phyloP scores from a whole-genome alignment of 2,329 filamentous ascomycete genomes.

The Cercospora canescens region DNA sequence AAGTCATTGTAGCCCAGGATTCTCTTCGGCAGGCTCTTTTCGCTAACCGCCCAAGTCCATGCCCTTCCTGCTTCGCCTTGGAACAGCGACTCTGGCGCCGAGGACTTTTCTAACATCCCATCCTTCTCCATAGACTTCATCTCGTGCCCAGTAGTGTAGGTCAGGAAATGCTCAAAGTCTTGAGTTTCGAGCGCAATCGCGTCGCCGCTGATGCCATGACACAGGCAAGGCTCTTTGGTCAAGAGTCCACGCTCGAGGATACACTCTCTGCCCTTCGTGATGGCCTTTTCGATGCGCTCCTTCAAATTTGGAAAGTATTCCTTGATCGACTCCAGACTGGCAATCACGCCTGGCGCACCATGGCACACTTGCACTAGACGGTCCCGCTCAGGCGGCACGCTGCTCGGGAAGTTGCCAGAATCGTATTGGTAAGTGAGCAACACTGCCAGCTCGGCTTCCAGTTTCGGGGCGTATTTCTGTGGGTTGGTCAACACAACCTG shows the following conservation, averaged over 20 bases:
- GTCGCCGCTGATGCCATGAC: slow-evolving; percentile 65
- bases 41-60: slow-evolving; percentile 46
- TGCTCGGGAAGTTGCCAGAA: slow-evolving; percentile 65
- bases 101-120: slow-evolving; percentile 53
- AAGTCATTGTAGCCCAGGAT: slow-evolving; percentile 54
- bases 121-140: slow-evolving; percentile 56
- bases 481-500: slow-evolving; percentile 64
- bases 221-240: slow-evolving; percentile 65
- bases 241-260: slow-evolving; percentile 60
- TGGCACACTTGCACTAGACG: slow-evolving; percentile 67
- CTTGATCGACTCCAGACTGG: slow-evolving; percentile 58
- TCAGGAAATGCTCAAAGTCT: slow-evolving; percentile 58
- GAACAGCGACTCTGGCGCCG: slow-evolving; percentile 52
- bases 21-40: slow-evolving; percentile 48
- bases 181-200: slow-evolving; percentile 56
- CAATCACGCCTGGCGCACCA: slow-evolving; percentile 63
- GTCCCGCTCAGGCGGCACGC: slow-evolving; percentile 50
- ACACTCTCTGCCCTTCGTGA: slow-evolving; percentile 54
- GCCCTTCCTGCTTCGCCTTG: slow-evolving; percentile 45
- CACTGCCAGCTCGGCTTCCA: slow-evolving; percentile 55
- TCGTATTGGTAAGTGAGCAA: slow-evolving; percentile 61
- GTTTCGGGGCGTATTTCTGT: slow-evolving; percentile 52
- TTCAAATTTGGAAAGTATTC: slow-evolving; percentile 57
- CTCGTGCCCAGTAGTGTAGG: slow-evolving; percentile 57
- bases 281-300: slow-evolving; percentile 54